A percentile compares a stretch with the other conserved stretches of the same genome.
These are phyloP conservation scores for Ophiostoma piceae DNA, from an alignment of 2,329 filamentous ascomycete genomes.

Conservation along the genomic window DNA sequence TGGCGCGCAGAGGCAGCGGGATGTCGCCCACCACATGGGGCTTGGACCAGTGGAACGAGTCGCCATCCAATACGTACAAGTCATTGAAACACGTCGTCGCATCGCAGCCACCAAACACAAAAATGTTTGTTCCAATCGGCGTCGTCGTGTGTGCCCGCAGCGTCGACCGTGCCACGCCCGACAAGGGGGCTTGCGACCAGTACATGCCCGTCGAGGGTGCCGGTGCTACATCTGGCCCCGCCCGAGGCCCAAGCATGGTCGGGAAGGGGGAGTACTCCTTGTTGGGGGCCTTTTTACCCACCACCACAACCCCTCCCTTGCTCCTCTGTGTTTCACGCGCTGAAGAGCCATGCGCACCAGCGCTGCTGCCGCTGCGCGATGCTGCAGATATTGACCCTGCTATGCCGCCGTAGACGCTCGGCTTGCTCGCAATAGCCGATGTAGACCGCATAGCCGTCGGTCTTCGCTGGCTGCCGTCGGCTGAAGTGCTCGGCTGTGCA, in stretches of 20 bases:
- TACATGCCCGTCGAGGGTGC: slow-evolving; percentile 68
- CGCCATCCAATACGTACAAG: slow-evolving; percentile 63
- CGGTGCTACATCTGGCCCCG: slow-evolving; percentile 54
- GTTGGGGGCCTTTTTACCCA: slow-evolving; percentile 25
- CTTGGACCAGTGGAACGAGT: slow-evolving; percentile 63
- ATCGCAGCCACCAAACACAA: slow-evolving; percentile 65
- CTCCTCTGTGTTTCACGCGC: slow-evolving; percentile 4
- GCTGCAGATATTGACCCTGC: background rate
- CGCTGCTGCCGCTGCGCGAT: background rate
- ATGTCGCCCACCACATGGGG: slow-evolving; percentile 61
- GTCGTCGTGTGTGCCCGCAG: slow-evolving; percentile 64
- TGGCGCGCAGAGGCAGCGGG: slow-evolving; percentile 60
- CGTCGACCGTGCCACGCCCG: slow-evolving; percentile 55
- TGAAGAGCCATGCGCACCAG: background rate
- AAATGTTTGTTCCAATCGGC: slow-evolving; percentile 61
- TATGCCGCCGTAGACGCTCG: slow-evolving; percentile 27
- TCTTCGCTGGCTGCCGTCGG: slow-evolving; percentile 35
- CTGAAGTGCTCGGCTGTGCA: slow-evolving; percentile 24
- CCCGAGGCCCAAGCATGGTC: slow-evolving; percentile 51
- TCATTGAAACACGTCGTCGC: slow-evolving; percentile 63
- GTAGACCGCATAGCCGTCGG: slow-evolving; percentile 49
- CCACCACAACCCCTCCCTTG: slow-evolving; percentile 23
- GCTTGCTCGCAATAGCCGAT: slow-evolving; percentile 44
- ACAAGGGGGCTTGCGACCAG: slow-evolving; percentile 62
- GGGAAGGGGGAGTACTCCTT: slow-evolving; percentile 47